Conservation (phyloP, 2,329 filamentous ascomycete genomes). For the Scedosporium apiospermum region DNA sequence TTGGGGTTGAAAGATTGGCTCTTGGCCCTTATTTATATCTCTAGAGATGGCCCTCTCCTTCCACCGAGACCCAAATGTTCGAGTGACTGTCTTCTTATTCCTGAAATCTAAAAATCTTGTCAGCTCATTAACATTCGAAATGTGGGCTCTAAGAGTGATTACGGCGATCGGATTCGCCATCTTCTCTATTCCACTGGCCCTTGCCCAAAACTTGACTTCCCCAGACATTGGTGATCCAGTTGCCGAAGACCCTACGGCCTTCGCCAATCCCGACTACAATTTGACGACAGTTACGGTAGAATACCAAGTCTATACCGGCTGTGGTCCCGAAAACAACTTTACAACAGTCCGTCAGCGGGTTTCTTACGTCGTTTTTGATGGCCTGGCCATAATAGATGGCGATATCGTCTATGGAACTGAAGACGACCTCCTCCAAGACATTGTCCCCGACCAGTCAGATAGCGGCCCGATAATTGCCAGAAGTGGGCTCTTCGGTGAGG, state of each 20-base stretch:
- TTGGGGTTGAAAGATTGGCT: too few species aligned
- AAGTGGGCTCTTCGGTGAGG: neutral
- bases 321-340: neutral
- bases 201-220: neutral
- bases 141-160: neutral
- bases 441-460: neutral
- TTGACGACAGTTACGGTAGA: neutral
- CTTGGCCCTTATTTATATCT: too few species aligned
- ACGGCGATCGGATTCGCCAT: neutral
- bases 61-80: too few species aligned
- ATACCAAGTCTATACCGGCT: neutral
- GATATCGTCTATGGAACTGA: conserved; percentile 8
- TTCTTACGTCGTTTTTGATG: conserved; percentile 5
- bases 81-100: too few species aligned
- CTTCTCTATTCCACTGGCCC: neutral
- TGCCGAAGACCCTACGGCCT: neutral
- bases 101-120: too few species aligned
- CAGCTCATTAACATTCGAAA: too few species aligned
- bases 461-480: neutral
- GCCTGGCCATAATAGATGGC: conserved; percentile 8
- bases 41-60: too few species aligned
- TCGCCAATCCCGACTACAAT: neutral
- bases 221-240: neutral
- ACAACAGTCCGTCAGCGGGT: neutral
- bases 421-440: conserved; percentile 1